phyloP scores from a whole-genome alignment of 2,329 filamentous ascomycete genomes.

The Colletotrichum scovillei region DNA sequence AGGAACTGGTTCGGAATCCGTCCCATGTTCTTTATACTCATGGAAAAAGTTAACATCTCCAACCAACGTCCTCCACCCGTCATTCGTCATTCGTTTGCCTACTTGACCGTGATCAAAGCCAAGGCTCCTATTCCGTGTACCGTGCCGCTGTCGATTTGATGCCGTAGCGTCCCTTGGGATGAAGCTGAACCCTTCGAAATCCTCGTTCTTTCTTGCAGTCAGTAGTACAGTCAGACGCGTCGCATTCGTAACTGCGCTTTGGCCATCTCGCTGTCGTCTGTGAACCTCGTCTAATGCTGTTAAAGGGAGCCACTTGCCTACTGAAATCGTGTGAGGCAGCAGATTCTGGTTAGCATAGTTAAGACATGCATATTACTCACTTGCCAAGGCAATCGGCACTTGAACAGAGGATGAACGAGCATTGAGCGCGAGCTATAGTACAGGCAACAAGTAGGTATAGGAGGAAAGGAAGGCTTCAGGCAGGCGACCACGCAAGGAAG shows the following conservation, averaged over 20 bases:
- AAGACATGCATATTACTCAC: background rate
- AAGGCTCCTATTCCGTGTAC: background rate
- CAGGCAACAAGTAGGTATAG: slow-evolving; percentile 37
- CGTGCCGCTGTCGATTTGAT: no score
- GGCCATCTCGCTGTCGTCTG: background rate
- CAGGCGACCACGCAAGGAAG: slow-evolving; percentile 33
- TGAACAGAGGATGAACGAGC: slow-evolving; percentile 39
- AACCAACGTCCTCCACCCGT: no score
- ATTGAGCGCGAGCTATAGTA: slow-evolving; percentile 36
- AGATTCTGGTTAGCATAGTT: background rate
- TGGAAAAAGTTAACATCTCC: no score
- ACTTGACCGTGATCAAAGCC: background rate
- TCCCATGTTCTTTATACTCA: no score
- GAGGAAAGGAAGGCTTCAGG: slow-evolving; percentile 33
- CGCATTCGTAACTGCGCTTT: background rate
- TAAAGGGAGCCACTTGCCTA: background rate
- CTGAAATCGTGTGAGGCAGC: no score
- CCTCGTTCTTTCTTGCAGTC: no score
- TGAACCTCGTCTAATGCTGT: background rate
- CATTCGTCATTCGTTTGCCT: background rate
- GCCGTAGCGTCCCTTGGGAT: background rate
- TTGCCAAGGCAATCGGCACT: background rate
- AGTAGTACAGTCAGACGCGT: background rate
- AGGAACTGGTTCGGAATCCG: no score
- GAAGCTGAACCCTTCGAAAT: background rate